Percentiles rank a stretch among this genome's conserved stretches.
phyloP scores from a whole-genome alignment of 768 basidiomycete species.

The Lactarius psammicola region DNA sequence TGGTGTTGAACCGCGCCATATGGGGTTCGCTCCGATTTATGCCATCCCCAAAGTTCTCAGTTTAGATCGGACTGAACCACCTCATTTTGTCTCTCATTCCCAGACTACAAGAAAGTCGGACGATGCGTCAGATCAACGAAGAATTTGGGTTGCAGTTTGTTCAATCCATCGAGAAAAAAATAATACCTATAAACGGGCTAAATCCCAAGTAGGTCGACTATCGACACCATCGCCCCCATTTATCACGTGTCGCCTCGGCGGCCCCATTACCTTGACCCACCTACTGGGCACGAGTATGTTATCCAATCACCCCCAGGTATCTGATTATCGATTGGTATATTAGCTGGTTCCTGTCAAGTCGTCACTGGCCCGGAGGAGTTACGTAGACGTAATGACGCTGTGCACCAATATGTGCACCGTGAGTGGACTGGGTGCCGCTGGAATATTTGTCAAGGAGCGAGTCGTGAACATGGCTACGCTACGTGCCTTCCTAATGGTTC shows the following conservation, averaged over 20 bases:
- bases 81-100: constrained; percentile 30
- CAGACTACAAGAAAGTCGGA: constrained; percentile 1
- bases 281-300: constrained; percentile 80
- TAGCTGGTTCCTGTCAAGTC: constrained; percentile 83
- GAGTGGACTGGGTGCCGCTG: constrained; percentile 87
- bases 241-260: constrained; percentile 45
- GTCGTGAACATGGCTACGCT: background rate
- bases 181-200: constrained; percentile 73
- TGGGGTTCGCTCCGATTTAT: constrained; percentile 73
- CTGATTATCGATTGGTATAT: constrained; percentile 10
- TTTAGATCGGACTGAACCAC: constrained; percentile 57
- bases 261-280: constrained; percentile 80
- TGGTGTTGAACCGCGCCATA: constrained; percentile 80
- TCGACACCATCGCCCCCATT: background rate
- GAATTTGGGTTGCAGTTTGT: constrained; percentile 93
- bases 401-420: constrained; percentile 84
- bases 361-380: constrained; percentile 84
- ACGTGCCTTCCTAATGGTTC: background rate
- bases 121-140: constrained; percentile 65
- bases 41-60: constrained; percentile 71
- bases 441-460: constrained; percentile 71
- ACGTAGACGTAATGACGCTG: constrained; percentile 63
- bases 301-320: constrained; percentile 22
- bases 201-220: constrained; percentile 70
- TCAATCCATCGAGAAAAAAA: constrained; percentile 82